These are phyloP conservation scores for Huntiella omanensis DNA, from an alignment of 2,329 filamentous ascomycete species.

Conservation along the genomic window DNA sequence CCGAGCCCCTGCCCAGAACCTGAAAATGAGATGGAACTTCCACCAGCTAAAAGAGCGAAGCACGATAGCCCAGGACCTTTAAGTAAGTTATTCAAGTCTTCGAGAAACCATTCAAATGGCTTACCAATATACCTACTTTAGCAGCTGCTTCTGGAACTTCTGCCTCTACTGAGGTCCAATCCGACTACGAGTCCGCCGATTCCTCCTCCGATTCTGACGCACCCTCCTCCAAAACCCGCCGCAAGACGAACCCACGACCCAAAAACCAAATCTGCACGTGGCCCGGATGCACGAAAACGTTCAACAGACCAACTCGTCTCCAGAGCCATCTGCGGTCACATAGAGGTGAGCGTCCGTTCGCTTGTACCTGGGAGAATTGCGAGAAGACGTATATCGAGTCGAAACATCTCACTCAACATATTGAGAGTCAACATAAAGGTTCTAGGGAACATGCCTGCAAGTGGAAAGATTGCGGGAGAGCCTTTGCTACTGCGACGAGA, in stretches of 20 bases:
- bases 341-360: constrained; percentile 64
- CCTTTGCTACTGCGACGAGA: constrained; percentile 62
- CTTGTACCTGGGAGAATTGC: constrained; percentile 51
- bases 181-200: constrained; percentile 8
- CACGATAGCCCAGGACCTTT: too few relatives aligned
- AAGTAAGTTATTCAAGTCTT: too few relatives aligned
- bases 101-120: too few relatives aligned
- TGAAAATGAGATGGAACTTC: too few relatives aligned
- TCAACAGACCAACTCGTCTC: constrained; percentile 70
- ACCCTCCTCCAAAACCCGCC: constrained; percentile 15
- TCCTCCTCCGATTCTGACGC: constrained; percentile 2
- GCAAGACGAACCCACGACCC: constrained; percentile 40
- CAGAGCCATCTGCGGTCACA: constrained; percentile 69
- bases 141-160: too few relatives aligned
- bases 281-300: constrained; percentile 59
- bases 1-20: too few relatives aligned
- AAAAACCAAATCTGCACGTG: constrained; percentile 47
- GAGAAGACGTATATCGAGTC: constrained; percentile 71
- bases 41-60: too few relatives aligned
- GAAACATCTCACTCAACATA: constrained; percentile 70
- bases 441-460: constrained; percentile 53
- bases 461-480: constrained; percentile 56
- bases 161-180: background rate
- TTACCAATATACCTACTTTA: too few relatives aligned
- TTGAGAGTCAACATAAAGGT: constrained; percentile 62